A percentile compares a stretch with the other conserved stretches of the same genome.
Evolutionary conservation across 495 filamentous ascomycete species (phyloP).

Genomic region (Venustampulla echinocandica): DNA sequence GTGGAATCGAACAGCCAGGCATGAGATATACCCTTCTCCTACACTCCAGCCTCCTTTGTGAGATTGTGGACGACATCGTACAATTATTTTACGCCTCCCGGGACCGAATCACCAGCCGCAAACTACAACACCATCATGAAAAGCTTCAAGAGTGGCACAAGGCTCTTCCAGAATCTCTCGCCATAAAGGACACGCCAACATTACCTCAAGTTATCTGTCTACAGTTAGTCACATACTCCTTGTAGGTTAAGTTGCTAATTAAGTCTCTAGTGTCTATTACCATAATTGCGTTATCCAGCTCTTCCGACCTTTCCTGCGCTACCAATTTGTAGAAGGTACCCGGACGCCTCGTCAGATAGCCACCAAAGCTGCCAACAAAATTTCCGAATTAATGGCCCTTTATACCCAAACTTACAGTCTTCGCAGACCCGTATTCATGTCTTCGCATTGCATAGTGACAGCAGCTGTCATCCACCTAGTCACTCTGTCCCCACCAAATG

Average conservation of each 20-base stretch:
- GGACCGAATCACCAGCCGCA: conserved; percentile 34
- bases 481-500: conserved; percentile 18
- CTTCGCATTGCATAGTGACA: conserved; percentile 26
- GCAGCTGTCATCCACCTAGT: conserved; percentile 30
- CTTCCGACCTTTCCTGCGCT: conserved; percentile 31
- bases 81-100: conserved; percentile 38
- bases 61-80: conserved; percentile 36
- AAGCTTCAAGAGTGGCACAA: conserved; percentile 34
- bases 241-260: conserved; percentile 4
- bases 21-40: conserved; percentile 23
- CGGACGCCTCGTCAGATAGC: conserved; percentile 28
- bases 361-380: conserved; percentile 22
- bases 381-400: conserved; percentile 20
- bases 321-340: conserved; percentile 20
- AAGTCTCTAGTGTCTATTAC: conserved; percentile 25
- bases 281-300: conserved; percentile 28
- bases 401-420: conserved; percentile 26
- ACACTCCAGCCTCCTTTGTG: conserved; percentile 29
- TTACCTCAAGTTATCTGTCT: conserved; percentile 30
- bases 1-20: conserved; percentile 10
- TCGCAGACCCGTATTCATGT: conserved; percentile 20
- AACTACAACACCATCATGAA: conserved; percentile 28
- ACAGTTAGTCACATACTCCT: conserved; percentile 30
- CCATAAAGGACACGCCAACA: conserved; percentile 20
- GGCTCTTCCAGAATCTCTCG: conserved; percentile 28